phyloP scores from a whole-genome alignment of 306 rosid species.

The Abrus pulchellus region DNA sequence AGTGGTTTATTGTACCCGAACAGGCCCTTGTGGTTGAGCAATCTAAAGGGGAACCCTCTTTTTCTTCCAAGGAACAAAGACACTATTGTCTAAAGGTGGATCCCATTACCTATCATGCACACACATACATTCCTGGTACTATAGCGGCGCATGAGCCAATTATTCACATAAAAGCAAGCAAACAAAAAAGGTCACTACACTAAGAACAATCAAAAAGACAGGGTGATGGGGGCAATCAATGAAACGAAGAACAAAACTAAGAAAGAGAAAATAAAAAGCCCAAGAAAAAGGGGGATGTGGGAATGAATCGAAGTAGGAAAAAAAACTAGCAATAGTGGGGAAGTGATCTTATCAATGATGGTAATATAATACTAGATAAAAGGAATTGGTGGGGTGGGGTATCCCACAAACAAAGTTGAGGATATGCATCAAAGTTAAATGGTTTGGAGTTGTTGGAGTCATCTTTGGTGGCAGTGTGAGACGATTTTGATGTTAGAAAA shows the following conservation, averaged over 20 bases:
- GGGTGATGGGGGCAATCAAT: constrained; percentile 59
- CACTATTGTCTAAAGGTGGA: constrained; percentile 46
- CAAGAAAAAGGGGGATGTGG: constrained; percentile 30
- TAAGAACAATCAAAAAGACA: constrained; percentile 50
- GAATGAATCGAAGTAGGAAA: constrained; percentile 40
- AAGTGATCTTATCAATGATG: constrained; percentile 50
- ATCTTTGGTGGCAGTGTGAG: constrained; percentile 39
- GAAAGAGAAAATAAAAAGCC: constrained; percentile 23
- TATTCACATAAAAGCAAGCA: constrained; percentile 55
- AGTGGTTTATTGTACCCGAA: constrained; percentile 30
- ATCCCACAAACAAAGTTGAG: constrained; percentile 42
- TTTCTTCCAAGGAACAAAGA: constrained; percentile 29
- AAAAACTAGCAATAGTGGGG: constrained; percentile 32
- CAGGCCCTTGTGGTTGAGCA: not conserved
- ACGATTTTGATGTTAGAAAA: constrained; percentile 37
- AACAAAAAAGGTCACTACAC: constrained; percentile 59
- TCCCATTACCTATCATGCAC: constrained; percentile 40
- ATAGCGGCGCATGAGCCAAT: constrained; percentile 63
- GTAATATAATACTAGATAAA: constrained; percentile 41
- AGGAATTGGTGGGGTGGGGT: constrained; percentile 39
- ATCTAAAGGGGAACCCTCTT: not conserved
- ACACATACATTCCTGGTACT: constrained; percentile 42
- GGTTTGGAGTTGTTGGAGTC: constrained; percentile 42
- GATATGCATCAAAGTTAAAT: constrained; percentile 53
- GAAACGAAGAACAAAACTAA: constrained; percentile 42